Conservation (phyloP, 2,329 filamentous ascomycete species). For the Microdochium paspali region DNA sequence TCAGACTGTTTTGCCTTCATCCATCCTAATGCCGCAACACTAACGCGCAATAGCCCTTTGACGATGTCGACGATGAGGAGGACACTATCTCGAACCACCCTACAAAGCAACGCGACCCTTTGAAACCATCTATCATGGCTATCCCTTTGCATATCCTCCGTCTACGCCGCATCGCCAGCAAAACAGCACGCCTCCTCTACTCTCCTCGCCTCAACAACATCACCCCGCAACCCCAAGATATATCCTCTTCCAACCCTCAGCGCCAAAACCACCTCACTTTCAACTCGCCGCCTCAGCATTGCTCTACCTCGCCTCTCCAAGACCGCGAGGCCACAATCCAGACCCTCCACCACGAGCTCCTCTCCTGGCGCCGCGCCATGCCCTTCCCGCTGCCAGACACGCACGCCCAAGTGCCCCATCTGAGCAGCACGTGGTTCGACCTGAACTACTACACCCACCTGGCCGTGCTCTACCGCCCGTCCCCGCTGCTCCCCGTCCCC, state of each 20-base stretch:
- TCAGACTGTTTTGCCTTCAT: neutral
- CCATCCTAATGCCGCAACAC: neutral
- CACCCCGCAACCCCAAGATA: neutral
- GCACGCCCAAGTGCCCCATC: constrained; percentile 28
- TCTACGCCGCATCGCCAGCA: constrained; percentile 28
- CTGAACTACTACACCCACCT: constrained; percentile 37
- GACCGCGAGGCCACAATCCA: constrained; percentile 20
- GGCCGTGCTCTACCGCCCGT: constrained; percentile 32
- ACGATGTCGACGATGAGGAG: constrained; percentile 23
- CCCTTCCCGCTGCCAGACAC: constrained; percentile 30
- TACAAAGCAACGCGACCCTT: constrained; percentile 7
- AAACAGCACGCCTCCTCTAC: constrained; percentile 28
- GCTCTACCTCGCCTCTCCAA: neutral
- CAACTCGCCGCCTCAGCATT: neutral
- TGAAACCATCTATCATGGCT: constrained; percentile 24
- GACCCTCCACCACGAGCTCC: constrained; percentile 26
- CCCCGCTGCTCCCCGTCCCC: constrained; percentile 27
- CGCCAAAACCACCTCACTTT: neutral
- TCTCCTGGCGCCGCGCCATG: constrained; percentile 33
- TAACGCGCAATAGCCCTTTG: constrained; percentile 22
- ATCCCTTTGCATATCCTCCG: constrained; percentile 31
- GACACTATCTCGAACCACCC: constrained; percentile 13
- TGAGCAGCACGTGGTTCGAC: constrained; percentile 34
- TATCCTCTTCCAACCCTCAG: neutral
- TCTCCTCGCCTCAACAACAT: constrained; percentile 13